Conservation (phyloP, 1,284 basidiomycete species). For the Irpex sp. region DNA sequence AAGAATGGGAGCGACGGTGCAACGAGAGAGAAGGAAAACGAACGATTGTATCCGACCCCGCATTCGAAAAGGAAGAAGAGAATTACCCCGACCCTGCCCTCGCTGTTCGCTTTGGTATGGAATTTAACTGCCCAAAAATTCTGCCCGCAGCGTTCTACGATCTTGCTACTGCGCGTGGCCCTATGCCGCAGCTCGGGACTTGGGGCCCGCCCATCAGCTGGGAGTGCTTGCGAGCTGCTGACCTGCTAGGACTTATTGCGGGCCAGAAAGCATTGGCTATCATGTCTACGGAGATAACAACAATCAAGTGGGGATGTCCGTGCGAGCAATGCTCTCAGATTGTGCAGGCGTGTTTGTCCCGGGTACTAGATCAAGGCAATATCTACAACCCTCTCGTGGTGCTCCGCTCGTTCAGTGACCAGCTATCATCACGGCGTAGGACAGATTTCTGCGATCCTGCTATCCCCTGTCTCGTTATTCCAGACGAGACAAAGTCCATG, state of each 20-base stretch:
- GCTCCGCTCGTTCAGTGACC: too few relatives aligned
- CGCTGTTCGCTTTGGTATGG: background rate
- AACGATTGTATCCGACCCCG: background rate
- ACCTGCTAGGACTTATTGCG: background rate
- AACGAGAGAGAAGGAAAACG: background rate
- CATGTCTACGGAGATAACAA: background rate
- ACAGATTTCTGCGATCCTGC: too few relatives aligned
- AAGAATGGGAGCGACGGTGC: background rate
- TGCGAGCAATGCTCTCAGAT: background rate
- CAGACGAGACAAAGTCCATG: too few relatives aligned
- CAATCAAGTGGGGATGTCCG: background rate
- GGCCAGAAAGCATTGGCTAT: background rate
- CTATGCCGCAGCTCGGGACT: background rate
- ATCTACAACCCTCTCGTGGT: too few relatives aligned
- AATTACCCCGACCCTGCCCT: slow-evolving; percentile 1
- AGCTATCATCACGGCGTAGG: too few relatives aligned
- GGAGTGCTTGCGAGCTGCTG: background rate
- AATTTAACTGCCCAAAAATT: background rate
- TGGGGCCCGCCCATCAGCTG: background rate
- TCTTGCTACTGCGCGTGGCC: background rate
- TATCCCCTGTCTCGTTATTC: too few relatives aligned
- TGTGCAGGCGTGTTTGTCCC: too few relatives aligned
- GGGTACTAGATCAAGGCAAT: too few relatives aligned
- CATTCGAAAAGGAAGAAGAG: background rate
- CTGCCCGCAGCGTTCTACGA: background rate